Base-by-base conservation (phyloP, 2,329 filamentous ascomycete species). In the Botrytis medusae region DNA sequence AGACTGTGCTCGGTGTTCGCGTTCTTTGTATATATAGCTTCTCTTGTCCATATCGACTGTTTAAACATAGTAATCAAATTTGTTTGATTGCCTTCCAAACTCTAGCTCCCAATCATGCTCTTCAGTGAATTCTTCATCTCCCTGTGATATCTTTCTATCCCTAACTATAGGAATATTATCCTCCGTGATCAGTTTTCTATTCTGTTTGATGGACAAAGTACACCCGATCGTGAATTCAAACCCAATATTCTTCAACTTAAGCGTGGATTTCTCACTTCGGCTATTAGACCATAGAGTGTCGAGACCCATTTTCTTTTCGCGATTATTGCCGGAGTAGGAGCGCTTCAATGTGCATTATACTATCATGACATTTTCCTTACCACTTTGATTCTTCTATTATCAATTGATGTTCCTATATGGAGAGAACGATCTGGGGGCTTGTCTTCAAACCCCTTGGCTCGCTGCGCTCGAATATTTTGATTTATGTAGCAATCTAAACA, bases 11-110 rank as follows among this genome's bases (percentile, higher is more conserved):
- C 34, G 29, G 34, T 57, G 48, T 37, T 14, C n/a, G 7, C 22
- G 22, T 69, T 68, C 18, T 42, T 20, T 69, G 65, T 69, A 69
- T 22, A 69, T 69, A 57, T 69, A 25, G 10, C 10, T 69, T 69
- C 65, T 57, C 2, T 20, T 42, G 65, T 69, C 34, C 34, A 42
- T 57, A 42, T 57, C 18, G 65, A 69, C 48, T 69, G 34, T 69
- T 69, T 44, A 57, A 42, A 69, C 40, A 14, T 57, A 22, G 46
- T 68, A 54, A 42, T 68, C 46, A 16, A 67, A 68, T 68, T 54
- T 16, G 57, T 69, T 57, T 69, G 48, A 42, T 57, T 54, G 42
- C 7, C n/a, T 42, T 42, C n/a, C 8, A 16, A 57, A 69, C n/a
- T 25, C 25, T 32, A 32, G 29, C n/a, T 32, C n/a, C 18, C 10